Conservation (phyloP, 768 basidiomycete genomes). For the Boletus sp. region DNA sequence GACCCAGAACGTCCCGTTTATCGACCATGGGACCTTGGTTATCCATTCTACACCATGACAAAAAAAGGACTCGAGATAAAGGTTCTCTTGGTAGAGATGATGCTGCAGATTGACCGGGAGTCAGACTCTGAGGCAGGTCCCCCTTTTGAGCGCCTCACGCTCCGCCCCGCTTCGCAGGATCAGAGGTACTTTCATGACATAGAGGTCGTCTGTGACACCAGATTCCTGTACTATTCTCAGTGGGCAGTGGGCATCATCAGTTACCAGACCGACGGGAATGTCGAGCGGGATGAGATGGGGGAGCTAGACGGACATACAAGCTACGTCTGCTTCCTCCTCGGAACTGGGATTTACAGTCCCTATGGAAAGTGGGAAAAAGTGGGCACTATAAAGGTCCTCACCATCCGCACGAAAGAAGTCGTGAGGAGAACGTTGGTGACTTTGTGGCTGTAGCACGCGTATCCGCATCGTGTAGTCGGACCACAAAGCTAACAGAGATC, state of each 20-base stretch:
- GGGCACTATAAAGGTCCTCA: background rate
- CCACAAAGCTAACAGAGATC: no score
- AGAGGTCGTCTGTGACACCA: background rate
- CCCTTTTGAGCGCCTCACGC: background rate
- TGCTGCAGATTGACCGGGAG: background rate
- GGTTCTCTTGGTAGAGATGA: conserved; percentile 7
- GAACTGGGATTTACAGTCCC: conserved; percentile 4
- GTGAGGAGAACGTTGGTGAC: background rate
- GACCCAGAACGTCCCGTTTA: background rate
- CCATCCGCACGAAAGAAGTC: conserved; percentile 4
- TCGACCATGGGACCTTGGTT: conserved; percentile 5
- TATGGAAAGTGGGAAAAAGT: conserved; percentile 9
- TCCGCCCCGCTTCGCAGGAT: background rate
- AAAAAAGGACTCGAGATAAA: conserved; percentile 5
- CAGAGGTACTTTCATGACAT: conserved; percentile 1
- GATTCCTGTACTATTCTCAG: conserved; percentile 2
- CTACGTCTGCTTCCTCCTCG: background rate
- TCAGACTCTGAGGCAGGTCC: background rate
- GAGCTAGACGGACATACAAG: background rate
- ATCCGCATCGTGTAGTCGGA: no score
- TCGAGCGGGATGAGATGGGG: background rate
- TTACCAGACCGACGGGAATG: background rate
- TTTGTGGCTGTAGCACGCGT: conserved; percentile 3
- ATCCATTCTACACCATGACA: conserved; percentile 2
- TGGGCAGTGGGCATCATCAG: conserved; percentile 9